These are phyloP conservation scores for Xylaria curta DNA, from an alignment of 495 filamentous ascomycete species.

Conservation along the genomic window DNA sequence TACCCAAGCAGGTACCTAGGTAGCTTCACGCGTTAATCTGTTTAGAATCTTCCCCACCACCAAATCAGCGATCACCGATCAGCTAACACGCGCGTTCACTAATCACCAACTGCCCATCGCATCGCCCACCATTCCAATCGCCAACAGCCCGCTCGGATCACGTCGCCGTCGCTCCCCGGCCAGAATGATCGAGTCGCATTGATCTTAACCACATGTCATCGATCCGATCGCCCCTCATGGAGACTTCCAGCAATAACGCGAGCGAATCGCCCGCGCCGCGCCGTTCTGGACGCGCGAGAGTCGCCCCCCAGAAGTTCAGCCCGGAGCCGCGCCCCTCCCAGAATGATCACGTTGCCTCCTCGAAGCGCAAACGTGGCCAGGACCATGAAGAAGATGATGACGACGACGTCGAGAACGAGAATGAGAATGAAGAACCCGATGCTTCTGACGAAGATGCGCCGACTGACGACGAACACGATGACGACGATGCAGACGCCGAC, in stretches of 20 bases:
- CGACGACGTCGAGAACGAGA: conserved; percentile 53
- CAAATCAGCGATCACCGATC: conserved; percentile 5
- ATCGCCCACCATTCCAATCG: conserved; percentile 30
- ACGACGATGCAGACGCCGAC: conserved; percentile 47
- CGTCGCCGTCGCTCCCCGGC: conserved; percentile 27
- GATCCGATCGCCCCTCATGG: conserved; percentile 59
- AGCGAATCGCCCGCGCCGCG: conserved; percentile 62
- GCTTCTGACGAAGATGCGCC: conserved; percentile 53
- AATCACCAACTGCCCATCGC: conserved; percentile 20
- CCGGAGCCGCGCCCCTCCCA: conserved; percentile 49
- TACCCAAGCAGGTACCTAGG: conserved; percentile 12
- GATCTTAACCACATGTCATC: conserved; percentile 33
- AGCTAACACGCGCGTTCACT: conserved; percentile 13
- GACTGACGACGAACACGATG: conserved; percentile 44
- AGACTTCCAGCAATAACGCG: conserved; percentile 64
- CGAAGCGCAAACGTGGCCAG: conserved; percentile 63
- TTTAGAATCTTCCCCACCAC: conserved; percentile 28
- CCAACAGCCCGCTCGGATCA: background rate
- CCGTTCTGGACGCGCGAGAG: conserved; percentile 82
- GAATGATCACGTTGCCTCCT: conserved; percentile 34
- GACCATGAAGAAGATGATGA: conserved; percentile 55
- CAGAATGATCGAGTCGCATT: conserved; percentile 37
- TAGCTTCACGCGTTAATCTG: conserved; percentile 24
- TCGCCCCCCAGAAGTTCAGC: conserved; percentile 71
- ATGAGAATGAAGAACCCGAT: conserved; percentile 63